Conservation (phyloP, 352 stramenopile genomes). For the Phytophthora melonis region DNA sequence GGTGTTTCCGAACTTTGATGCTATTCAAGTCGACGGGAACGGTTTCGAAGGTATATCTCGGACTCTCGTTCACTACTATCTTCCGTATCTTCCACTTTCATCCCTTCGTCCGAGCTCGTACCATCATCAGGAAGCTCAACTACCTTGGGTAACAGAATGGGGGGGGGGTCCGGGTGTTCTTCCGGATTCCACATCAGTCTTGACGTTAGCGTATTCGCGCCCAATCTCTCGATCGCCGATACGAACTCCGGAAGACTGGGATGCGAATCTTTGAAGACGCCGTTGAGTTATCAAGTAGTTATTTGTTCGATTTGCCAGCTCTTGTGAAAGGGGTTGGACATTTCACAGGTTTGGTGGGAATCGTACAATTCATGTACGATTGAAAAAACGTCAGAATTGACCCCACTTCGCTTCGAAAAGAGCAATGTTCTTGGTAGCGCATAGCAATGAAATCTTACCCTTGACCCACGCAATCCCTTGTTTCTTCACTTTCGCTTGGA, state of each 20-base stretch:
- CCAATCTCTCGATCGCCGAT: background rate
- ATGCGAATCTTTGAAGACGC: background rate
- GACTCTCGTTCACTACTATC: background rate
- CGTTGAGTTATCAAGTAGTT: background rate
- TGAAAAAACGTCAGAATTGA: slow-evolving; percentile 4
- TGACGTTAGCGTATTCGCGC: background rate
- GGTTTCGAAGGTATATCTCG: background rate
- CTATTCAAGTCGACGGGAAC: background rate
- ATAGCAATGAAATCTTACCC: background rate
- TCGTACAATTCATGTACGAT: slow-evolving; percentile 1
- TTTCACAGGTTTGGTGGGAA: slow-evolving; percentile 10
- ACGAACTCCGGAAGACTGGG: background rate
- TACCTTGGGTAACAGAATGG: background rate
- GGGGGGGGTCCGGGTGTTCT: background rate
- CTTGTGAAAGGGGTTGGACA: background rate
- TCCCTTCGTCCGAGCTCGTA: background rate
- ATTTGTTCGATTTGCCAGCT: background rate
- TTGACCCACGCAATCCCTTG: slow-evolving; percentile 16
- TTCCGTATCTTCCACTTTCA: background rate
- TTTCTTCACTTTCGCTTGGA: slow-evolving; percentile 1
- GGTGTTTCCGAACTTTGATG: no score
- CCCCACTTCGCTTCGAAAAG: background rate
- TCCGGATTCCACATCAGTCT: background rate
- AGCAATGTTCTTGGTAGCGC: background rate
- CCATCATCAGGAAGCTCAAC: background rate